A percentile compares a stretch with the other conserved stretches of the same genome.
phyloP scores from a whole-genome alignment of 306 rosid species.

The Canavalia gladiata region DNA sequence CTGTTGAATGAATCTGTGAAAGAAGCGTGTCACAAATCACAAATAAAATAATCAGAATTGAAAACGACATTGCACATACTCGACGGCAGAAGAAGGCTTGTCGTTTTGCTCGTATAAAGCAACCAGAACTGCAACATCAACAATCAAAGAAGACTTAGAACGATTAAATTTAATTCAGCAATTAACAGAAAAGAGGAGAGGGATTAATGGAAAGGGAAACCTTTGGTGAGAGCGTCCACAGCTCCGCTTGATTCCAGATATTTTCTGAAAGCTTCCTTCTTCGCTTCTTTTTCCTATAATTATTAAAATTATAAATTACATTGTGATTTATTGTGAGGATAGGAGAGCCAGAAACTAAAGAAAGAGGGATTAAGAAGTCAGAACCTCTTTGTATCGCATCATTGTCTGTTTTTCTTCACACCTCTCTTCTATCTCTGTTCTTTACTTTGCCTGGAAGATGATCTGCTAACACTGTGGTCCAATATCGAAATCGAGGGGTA shows the following conservation, averaged over 20 bases:
- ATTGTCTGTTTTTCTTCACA: slow-evolving; percentile 54
- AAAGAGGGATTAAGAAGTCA: background rate
- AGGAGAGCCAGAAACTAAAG: too few relatives aligned
- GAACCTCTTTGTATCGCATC: slow-evolving; percentile 83
- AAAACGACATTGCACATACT: slow-evolving; percentile 57
- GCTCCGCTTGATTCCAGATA: slow-evolving; percentile 92
- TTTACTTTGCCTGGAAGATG: slow-evolving; percentile 2
- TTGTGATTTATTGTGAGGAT: background rate
- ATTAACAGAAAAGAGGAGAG: background rate
- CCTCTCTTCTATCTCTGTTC: slow-evolving; percentile 25
- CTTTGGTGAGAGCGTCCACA: slow-evolving; percentile 96
- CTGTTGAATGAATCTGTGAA: slow-evolving; percentile 83
- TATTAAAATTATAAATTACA: background rate
- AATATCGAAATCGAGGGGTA: background rate
- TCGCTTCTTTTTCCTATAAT: slow-evolving; percentile 85
- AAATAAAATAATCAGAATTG: slow-evolving; percentile 14
- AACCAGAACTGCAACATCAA: slow-evolving; percentile 74
- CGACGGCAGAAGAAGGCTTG: slow-evolving; percentile 96
- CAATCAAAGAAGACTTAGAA: background rate
- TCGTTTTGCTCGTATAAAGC: slow-evolving; percentile 94
- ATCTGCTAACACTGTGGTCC: background rate
- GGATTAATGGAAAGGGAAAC: slow-evolving; percentile 40
- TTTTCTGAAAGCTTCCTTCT: slow-evolving; percentile 92
- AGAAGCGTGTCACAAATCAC: slow-evolving; percentile 1
- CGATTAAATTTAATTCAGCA: background rate